phyloP scores from a whole-genome alignment of 192 early-diverging fungal genomes.

The Paraglomus occultum region DNA sequence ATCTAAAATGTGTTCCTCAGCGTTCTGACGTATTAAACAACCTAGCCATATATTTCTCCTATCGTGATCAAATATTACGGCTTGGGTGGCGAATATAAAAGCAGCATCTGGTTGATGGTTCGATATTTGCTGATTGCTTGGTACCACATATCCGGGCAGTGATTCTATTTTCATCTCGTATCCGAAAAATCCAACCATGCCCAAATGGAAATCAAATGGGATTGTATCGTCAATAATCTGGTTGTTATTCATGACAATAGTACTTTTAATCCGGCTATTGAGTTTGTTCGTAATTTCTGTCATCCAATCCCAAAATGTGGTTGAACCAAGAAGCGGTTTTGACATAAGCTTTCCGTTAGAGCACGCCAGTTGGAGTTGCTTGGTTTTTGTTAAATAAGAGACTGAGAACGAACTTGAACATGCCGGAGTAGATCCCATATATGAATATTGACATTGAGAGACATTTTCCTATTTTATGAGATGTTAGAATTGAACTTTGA shows the following conservation, averaged over 20 bases:
- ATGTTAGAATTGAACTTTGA: not conserved
- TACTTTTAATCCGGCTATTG: constrained; percentile 28
- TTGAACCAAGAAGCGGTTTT: not conserved
- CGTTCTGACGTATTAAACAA: constrained; percentile 33
- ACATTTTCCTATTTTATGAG: constrained; percentile 30
- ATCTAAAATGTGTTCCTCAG: not conserved
- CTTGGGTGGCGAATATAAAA: constrained; percentile 74
- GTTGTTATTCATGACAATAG: constrained; percentile 22
- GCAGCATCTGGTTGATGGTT: constrained; percentile 64
- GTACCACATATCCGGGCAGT: constrained; percentile 48
- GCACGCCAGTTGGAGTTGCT: not conserved
- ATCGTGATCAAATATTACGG: constrained; percentile 71
- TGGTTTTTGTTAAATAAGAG: constrained; percentile 12
- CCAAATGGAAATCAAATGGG: constrained; percentile 69
- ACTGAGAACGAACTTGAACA: constrained; percentile 26
- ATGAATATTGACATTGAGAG: constrained; percentile 58
- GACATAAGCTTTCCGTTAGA: constrained; percentile 1
- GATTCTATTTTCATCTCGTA: constrained; percentile 93
- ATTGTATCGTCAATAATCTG: constrained; percentile 23
- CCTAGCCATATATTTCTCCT: constrained; percentile 39
- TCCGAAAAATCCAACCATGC: constrained; percentile 87
- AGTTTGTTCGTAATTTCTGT: constrained; percentile 42
- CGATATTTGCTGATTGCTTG: constrained; percentile 39
- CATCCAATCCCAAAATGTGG: constrained; percentile 70
- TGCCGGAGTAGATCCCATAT: constrained; percentile 51